Conservation (phyloP, 805 yeast genomes). For the Lachancea kluyveri region DNA sequence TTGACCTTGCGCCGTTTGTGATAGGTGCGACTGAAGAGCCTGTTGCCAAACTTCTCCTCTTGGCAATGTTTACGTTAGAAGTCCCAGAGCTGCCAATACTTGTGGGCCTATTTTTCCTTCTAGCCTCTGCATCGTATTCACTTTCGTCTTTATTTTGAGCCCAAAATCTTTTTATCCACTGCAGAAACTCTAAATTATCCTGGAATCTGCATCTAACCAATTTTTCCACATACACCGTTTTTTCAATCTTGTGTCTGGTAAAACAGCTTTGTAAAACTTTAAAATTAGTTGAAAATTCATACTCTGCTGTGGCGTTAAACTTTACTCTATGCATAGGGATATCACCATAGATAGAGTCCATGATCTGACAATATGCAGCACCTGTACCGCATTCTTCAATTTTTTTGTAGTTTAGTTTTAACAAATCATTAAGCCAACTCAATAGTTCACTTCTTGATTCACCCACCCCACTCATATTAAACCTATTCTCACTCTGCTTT, state of each 20-base stretch:
- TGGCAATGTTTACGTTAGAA: constrained; percentile 16
- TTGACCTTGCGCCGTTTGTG: no score
- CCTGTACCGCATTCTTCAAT: constrained; percentile 96
- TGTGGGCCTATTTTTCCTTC: constrained; percentile 39
- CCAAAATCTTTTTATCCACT: constrained; percentile 88
- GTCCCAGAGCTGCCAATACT: constrained; percentile 10
- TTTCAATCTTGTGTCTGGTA: constrained; percentile 59
- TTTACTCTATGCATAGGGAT: constrained; percentile 76
- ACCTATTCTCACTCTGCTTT: no score
- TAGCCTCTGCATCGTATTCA: constrained; percentile 60
- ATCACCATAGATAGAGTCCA: constrained; percentile 80
- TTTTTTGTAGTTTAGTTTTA: constrained; percentile 59
- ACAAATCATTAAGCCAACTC: constrained; percentile 74
- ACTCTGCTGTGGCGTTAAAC: constrained; percentile 63
- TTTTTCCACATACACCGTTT: constrained; percentile 73
- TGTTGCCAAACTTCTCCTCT: no score
- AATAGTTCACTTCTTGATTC: constrained; percentile 82
- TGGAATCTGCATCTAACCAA: constrained; percentile 85
- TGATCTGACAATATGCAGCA: constrained; percentile 87
- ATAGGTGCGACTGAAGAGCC: no score
- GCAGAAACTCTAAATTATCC: constrained; percentile 89
- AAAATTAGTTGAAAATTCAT: constrained; percentile 73
- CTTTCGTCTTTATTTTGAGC: constrained; percentile 61
- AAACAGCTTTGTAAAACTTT: constrained; percentile 83
- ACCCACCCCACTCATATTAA: constrained; percentile 35